A percentile compares a stretch with the other conserved stretches of the same genome.
Conservation (phyloP, 2,329 filamentous ascomycete genomes). For the Arachnomyces sp. region DNA sequence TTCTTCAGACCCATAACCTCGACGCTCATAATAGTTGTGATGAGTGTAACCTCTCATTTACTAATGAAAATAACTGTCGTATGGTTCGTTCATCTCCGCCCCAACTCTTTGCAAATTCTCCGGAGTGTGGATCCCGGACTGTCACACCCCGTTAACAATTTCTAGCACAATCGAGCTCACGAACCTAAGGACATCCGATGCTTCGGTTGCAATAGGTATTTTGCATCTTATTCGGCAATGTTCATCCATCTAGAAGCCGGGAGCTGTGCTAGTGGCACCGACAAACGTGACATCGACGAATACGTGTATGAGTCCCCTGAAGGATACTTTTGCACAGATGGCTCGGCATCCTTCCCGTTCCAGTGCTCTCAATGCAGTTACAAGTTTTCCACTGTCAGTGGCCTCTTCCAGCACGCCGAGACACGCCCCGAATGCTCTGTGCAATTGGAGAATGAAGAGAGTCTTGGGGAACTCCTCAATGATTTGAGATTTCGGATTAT, state of each 20-base stretch:
- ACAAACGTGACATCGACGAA: conserved; percentile 1
- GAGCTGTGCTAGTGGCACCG: conserved; percentile 10
- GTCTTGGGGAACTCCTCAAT: too few relatives aligned
- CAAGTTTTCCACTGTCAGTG: conserved; percentile 12
- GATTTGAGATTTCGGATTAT: too few relatives aligned
- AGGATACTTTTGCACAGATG: neutral
- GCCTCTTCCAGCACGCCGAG: conserved; percentile 18
- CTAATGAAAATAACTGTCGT: conserved; percentile 11
- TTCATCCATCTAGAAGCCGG: conserved; percentile 20
- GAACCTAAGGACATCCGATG: conserved; percentile 11
- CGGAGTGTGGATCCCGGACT: neutral
- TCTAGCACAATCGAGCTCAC: conserved; percentile 16
- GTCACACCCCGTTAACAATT: neutral
- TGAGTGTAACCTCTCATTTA: conserved; percentile 10
- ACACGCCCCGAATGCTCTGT: conserved; percentile 10
- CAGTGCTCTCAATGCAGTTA: conserved; percentile 13
- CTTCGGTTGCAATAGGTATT: conserved; percentile 15
- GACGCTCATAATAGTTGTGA: conserved; percentile 10
- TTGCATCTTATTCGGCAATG: conserved; percentile 18
- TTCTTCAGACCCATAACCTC: conserved; percentile 8
- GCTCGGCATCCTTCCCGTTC: conserved; percentile 5
- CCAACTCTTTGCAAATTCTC: neutral
- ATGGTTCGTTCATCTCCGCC: conserved; percentile 9
- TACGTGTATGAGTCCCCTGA: neutral
- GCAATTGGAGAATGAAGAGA: conserved; percentile 9